Conservation (phyloP, 139 green algal genomes). For the Haematococcus sp. region DNA sequence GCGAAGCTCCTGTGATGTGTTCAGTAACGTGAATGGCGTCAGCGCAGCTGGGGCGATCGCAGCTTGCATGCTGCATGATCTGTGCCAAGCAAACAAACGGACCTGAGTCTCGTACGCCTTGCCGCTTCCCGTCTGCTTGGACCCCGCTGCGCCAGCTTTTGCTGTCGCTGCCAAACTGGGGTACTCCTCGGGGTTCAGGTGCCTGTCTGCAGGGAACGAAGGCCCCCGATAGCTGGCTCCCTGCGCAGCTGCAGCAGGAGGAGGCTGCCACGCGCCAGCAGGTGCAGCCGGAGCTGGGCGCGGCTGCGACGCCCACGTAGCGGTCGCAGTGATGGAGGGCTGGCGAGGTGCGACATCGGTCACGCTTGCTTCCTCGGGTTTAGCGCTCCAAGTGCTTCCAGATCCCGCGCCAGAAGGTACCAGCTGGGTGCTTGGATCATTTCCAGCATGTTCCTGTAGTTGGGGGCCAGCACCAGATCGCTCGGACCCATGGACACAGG, state of each 20-base stretch:
- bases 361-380: constrained; percentile 44
- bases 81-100: constrained; percentile 5
- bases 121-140: constrained; percentile 12
- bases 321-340: constrained; percentile 41
- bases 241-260: constrained; percentile 1
- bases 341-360: constrained; percentile 13
- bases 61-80: constrained; percentile 4
- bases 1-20: constrained; percentile 20
- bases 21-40: no score
- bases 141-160: constrained; percentile 14
- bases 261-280: constrained; percentile 1
- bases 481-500: no score
- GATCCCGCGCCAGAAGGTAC: constrained; percentile 48
- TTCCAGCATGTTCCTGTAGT: constrained; percentile 73
- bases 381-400: constrained; percentile 26
- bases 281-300: not conserved
- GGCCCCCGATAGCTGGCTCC: constrained; percentile 11
- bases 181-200: constrained; percentile 72
- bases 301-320: constrained; percentile 58
- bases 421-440: constrained; percentile 70
- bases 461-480: not conserved
- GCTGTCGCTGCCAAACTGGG: constrained; percentile 62
- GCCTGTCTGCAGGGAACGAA: constrained; percentile 14
- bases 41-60: no score
- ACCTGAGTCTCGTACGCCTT: constrained; percentile 9